Evolutionary conservation across 768 basidiomycete species (phyloP).

Genomic region (Macrolepiota albuminosa): DNA sequence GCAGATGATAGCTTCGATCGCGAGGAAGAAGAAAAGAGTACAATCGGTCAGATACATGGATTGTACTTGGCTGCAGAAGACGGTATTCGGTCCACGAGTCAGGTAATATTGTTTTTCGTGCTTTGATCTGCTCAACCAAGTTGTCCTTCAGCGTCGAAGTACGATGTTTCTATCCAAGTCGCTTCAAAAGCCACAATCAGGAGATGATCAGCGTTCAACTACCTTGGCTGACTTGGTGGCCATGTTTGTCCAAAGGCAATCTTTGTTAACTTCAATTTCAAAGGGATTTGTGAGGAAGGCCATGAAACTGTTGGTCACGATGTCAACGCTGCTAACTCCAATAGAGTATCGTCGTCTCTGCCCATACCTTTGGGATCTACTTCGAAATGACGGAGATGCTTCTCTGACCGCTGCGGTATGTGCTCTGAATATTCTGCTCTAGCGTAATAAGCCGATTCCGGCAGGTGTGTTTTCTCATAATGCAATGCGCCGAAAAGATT

Average conservation of each 20-base stretch:
- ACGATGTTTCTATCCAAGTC: slow-evolving; percentile 33
- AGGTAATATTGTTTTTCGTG: slow-evolving; percentile 29
- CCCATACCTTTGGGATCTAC: slow-evolving; percentile 53
- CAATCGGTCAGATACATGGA: slow-evolving; percentile 39
- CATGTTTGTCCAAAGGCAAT: slow-evolving; percentile 30
- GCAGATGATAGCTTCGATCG: slow-evolving; percentile 33
- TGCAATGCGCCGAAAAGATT: slow-evolving; percentile 69
- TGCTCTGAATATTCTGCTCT: slow-evolving; percentile 1
- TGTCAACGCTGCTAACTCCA: slow-evolving; percentile 47
- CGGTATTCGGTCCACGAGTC: slow-evolving; percentile 35
- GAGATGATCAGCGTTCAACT: slow-evolving; percentile 8
- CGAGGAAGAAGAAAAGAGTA: slow-evolving; percentile 37
- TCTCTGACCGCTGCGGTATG: slow-evolving; percentile 48
- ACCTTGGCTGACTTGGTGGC: slow-evolving; percentile 27
- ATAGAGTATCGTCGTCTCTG: slow-evolving; percentile 50
- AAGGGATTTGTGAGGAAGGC: slow-evolving; percentile 42
- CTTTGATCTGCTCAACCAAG: slow-evolving; percentile 13
- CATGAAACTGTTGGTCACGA: slow-evolving; percentile 57
- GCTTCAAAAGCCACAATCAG: slow-evolving; percentile 17
- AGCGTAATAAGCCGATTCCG: neutral
- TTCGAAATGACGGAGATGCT: slow-evolving; percentile 38
- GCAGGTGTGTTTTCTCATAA: slow-evolving; percentile 60
- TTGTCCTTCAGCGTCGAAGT: slow-evolving; percentile 32
- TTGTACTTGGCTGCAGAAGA: slow-evolving; percentile 50
- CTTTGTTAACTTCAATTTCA: slow-evolving; percentile 38